Evolutionary conservation across 257 asterid species (phyloP), one percentile per base, ranked within the genome.

Genomic region (Hygrophila difformis): DNA sequence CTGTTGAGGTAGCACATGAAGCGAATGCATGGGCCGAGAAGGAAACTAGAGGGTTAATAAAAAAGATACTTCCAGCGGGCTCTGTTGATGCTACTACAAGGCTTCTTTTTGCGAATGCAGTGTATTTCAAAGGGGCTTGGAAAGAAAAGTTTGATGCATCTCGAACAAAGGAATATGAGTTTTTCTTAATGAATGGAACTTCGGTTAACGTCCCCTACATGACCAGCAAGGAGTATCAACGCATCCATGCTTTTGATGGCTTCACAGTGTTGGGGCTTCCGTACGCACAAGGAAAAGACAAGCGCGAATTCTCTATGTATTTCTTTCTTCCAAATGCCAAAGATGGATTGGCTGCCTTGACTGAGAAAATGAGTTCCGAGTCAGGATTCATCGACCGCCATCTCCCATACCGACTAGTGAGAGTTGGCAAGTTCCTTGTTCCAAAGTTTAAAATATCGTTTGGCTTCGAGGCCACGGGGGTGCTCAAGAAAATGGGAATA

Each of bases 61-160:
- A 70, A 58, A 72, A 70, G 13, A 17, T 74, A 38, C 75, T 74
- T 41, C 78, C 78, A 8, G 16, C n/a, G n/a, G n/a, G n/a, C n/a
- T n/a, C 75, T 29, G 63, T 74, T 4, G 72, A 74, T 51, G 56
- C 72, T 19, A 18, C 70, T 1, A 75, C 83, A 0, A 58, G 69
- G 64, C 76, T 75, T 18, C 44, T 75, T 53, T 52, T 75, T 8
- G 62, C 79, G 3, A 75, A 75, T 20, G 83, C 79, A 12, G 53
- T 75, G 39, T 71, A 75, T 39, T 75, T 67, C 46, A 75, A 75
- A 75, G 83, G 83, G 43, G 56, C 69, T 12, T 75, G 83, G 79
- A 47, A 44, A 1, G 70, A 75, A 18, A 75, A 75, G 46, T 75
- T 75, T 12, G 69, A 75, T 42, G 65, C 76, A 39, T 49, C 76